phyloP scores from a whole-genome alignment of 2,329 filamentous ascomycete genomes.

The Diplodia intermedia region DNA sequence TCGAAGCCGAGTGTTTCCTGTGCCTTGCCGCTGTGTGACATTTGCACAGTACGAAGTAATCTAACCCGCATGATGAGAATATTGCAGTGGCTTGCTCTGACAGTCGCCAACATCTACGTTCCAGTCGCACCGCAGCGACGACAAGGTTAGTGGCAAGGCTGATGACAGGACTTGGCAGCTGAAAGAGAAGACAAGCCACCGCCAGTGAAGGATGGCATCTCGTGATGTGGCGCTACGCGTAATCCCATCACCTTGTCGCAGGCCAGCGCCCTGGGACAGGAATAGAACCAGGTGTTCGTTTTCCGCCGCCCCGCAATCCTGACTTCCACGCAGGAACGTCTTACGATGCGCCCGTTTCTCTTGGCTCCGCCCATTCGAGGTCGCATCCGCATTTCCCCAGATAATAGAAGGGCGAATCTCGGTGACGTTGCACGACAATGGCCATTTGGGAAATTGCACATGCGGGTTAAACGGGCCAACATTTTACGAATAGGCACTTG shows the following conservation, averaged over 20 bases:
- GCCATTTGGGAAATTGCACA: not conserved
- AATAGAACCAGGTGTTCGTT: conserved; percentile 4
- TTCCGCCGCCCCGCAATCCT: conserved; percentile 4
- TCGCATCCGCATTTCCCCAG: not conserved
- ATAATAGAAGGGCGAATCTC: not conserved
- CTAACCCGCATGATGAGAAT: not conserved
- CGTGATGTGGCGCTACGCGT: conserved; percentile 10
- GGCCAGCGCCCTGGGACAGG: not conserved
- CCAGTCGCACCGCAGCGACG: not conserved
- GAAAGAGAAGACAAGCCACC: conserved; percentile 10
- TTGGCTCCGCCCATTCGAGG: not conserved
- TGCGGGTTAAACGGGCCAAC: not conserved
- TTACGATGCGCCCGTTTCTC: not conserved
- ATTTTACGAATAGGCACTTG: not conserved
- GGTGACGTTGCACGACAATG: not conserved
- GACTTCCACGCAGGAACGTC: not conserved
- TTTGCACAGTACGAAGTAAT: not conserved
- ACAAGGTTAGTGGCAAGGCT: conserved; percentile 6
- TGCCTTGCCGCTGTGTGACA: not conserved
- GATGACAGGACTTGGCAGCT: conserved; percentile 24
- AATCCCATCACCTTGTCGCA: not conserved
- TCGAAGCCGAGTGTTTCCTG: not conserved
- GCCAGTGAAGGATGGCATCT: not conserved
- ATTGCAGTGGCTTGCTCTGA: not conserved
- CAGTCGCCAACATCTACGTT: not conserved